Percentiles rank a stretch among this genome's conserved stretches.
Evolutionary conservation across 2,329 filamentous ascomycete species (phyloP).

Genomic region (Aspergillus alliaceus): DNA sequence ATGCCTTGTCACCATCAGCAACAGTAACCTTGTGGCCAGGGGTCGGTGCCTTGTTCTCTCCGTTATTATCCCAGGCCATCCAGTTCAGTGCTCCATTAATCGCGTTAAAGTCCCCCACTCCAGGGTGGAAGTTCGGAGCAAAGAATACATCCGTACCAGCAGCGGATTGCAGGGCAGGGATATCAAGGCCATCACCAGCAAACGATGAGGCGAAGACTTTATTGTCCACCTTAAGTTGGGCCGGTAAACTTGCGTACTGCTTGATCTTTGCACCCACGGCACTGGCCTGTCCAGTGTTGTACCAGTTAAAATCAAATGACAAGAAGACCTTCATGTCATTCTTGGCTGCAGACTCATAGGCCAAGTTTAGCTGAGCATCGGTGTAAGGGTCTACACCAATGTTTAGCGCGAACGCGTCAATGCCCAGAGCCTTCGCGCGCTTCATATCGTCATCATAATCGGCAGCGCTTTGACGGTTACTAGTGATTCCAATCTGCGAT

Average conservation of each 20-base stretch:
- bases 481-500: constrained; percentile 46
- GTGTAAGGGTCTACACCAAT: constrained; percentile 47
- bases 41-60: constrained; percentile 52
- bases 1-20: constrained; percentile 36
- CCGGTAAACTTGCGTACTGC: constrained; percentile 45
- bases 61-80: constrained; percentile 46
- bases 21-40: constrained; percentile 42
- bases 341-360: constrained; percentile 51
- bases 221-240: constrained; percentile 52
- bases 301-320: constrained; percentile 59
- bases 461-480: constrained; percentile 41
- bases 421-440: constrained; percentile 43
- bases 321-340: constrained; percentile 56
- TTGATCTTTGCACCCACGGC: constrained; percentile 49
- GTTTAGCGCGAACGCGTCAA: constrained; percentile 54
- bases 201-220: constrained; percentile 58
- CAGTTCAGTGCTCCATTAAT: constrained; percentile 48
- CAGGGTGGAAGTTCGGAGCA: constrained; percentile 53
- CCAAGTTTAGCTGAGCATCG: constrained; percentile 49
- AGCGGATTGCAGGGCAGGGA: constrained; percentile 42
- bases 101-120: constrained; percentile 35
- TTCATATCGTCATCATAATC: constrained; percentile 53
- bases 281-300: constrained; percentile 35
- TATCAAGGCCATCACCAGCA: constrained; percentile 49
- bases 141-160: constrained; percentile 50